These are phyloP conservation scores for Yarrowia alimentaria DNA, from an alignment of 805 yeast genomes.

Conservation along the genomic window DNA sequence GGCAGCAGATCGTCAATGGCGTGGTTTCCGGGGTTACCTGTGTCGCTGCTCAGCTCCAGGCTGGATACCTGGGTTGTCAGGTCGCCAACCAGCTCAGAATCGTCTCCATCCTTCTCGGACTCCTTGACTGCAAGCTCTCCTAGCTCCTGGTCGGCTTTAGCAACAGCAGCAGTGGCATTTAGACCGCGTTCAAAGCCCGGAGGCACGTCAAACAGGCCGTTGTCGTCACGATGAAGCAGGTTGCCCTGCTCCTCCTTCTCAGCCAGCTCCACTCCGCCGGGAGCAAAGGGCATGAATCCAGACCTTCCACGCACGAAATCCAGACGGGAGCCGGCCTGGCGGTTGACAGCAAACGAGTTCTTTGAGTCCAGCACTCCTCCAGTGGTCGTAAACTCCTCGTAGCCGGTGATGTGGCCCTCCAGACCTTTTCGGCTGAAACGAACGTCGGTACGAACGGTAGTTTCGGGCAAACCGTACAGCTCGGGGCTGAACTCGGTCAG, in stretches of 20 bases:
- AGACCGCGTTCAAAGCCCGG: constrained; percentile 81
- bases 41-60: not conserved
- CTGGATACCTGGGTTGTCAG: not conserved
- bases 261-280: constrained; percentile 68
- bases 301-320: constrained; percentile 68
- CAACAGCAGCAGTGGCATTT: constrained; percentile 34
- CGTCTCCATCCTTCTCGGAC: constrained; percentile 41
- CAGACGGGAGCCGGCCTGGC: constrained; percentile 63
- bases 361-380: constrained; percentile 53
- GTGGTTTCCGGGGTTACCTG: constrained; percentile 30
- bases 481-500: constrained; percentile 44
- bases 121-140: constrained; percentile 33
- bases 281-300: constrained; percentile 80
- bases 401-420: constrained; percentile 61
- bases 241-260: constrained; percentile 34
- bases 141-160: not conserved
- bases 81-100: constrained; percentile 27
- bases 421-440: constrained; percentile 74
- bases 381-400: constrained; percentile 56
- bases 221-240: constrained; percentile 59
- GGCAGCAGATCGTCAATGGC: constrained; percentile 52
- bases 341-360: constrained; percentile 67
- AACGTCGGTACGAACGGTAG: constrained; percentile 60
- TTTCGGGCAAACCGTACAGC: constrained; percentile 57
- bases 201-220: constrained; percentile 79